Conservation (phyloP, 441 rosid genomes). For the Arabidopsis lyrata region DNA sequence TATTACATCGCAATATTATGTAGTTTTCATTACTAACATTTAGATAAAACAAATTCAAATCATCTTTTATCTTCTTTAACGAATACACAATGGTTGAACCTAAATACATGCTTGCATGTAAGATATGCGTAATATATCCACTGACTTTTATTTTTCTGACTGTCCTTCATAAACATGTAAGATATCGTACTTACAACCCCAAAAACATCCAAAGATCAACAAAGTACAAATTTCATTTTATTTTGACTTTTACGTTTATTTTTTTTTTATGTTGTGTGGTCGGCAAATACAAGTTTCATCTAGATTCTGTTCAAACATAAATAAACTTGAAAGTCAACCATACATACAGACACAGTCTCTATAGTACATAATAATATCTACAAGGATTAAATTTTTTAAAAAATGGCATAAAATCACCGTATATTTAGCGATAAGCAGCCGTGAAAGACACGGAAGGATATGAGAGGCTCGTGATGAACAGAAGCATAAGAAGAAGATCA, state of each 20-base stretch:
- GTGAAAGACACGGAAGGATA: conserved; percentile 40
- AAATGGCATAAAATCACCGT: conserved; percentile 1
- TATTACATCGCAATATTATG: no score
- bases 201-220: neutral
- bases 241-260: neutral
- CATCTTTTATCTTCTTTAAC: neutral
- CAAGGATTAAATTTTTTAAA: neutral
- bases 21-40: neutral
- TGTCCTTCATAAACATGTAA: no score
- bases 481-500: conserved; percentile 31
- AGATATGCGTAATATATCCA: no score
- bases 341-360: conserved; percentile 7
- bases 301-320: conserved; percentile 33
- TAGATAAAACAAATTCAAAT: neutral
- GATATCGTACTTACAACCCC: neutral
- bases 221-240: neutral
- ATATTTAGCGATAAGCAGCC: conserved; percentile 30
- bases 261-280: neutral
- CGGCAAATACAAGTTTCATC: conserved; percentile 29
- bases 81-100: neutral
- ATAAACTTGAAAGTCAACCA: conserved; percentile 33
- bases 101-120: no score
- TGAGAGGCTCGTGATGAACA: conserved; percentile 36
- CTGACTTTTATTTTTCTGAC: no score
- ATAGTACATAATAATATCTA: conserved; percentile 18